A percentile compares a stretch with the other conserved stretches of the same genome.
These are phyloP conservation scores for Pyrenophora seminiperda DNA, from an alignment of 2,329 filamentous ascomycete species.

Conservation along the genomic window DNA sequence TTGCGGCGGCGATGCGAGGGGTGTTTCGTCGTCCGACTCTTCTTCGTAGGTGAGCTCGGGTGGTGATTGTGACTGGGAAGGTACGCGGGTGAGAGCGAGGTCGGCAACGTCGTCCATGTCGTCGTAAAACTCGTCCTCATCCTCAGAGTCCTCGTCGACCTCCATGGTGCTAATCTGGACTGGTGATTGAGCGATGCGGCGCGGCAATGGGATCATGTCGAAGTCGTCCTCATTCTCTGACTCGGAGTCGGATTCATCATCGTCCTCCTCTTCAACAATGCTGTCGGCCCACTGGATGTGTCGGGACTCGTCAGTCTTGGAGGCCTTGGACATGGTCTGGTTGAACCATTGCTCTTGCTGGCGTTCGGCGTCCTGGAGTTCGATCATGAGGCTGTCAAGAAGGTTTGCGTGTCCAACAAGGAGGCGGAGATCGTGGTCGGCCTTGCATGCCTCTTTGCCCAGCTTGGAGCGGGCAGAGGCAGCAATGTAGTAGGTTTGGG, in stretches of 20 bases:
- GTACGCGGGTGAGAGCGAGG: conserved; percentile 53
- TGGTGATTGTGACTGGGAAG: conserved; percentile 52
- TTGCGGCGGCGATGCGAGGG: conserved; percentile 54
- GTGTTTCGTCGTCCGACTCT: conserved; percentile 56
- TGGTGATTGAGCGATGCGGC: conserved; percentile 49
- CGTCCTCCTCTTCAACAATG: conserved; percentile 73
- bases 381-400: conserved; percentile 89
- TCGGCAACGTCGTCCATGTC: conserved; percentile 55
- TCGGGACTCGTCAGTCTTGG: conserved; percentile 63
- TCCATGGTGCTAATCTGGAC: conserved; percentile 53
- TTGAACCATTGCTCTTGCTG: conserved; percentile 99
- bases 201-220: conserved; percentile 51
- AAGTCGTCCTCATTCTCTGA: conserved; percentile 60
- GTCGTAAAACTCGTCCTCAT: conserved; percentile 54
- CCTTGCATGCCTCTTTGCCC: conserved; percentile 82
- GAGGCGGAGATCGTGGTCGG: conserved; percentile 92
- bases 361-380: conserved; percentile 89
- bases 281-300: conserved; percentile 89
- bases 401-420: conserved; percentile 98
- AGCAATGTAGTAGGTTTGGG: conserved; percentile 97
- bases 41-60: conserved; percentile 58
- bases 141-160: conserved; percentile 49
- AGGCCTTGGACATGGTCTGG: conserved; percentile 82
- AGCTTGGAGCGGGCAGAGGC: conserved; percentile 97
- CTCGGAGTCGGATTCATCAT: conserved; percentile 54